Evolutionary conservation across 495 filamentous ascomycete genomes (phyloP), one percentile per base, ranked within the genome.

Genomic region (Echria macrotheca): DNA sequence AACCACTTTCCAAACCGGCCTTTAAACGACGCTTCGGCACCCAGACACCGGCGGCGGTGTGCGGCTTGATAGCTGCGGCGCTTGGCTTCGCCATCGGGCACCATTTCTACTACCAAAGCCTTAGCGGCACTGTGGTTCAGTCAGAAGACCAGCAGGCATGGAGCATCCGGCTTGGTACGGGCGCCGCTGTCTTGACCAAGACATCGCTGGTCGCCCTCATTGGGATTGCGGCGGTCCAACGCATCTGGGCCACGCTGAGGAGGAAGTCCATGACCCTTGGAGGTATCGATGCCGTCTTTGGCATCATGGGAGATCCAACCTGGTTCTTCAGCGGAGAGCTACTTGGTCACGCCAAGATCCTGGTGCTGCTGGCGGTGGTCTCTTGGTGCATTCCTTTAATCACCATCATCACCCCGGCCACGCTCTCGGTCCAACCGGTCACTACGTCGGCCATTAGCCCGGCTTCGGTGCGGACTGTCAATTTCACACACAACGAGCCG

Each of bases 221-320:
- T 39, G 43, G 53, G 3, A 44, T 52, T 24, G 49, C 36, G 8
- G 53, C 29, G 10, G 49, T 39, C 5, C 53, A 56, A 19, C 41
- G 49, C 19, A 52, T 41, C 12, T 56, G 53, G 53, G 14, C 36
- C 11, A 52, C 53, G 22, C 22, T 56, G 22, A 44, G 53, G 26
- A 25, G 46, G 12, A 56, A 43, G 26, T 21, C 53, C 4, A 48
- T 56, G 35, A 47, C 48, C 10, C 49, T 56, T n/a, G 29, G 38
- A 6, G 49, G 53, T 4, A 56, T 56, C 12, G 43, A 56, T 24
- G 47, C 49, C 44, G 48, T 56, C 49, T 56, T 56, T 21, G 48
- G 25, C 15, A 32, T 56, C 17, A 42, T 56, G 43, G 29, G 26
- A n/a, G 51, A 56, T 38, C 53, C 49, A 14, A 52, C 37, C 36